These are phyloP conservation scores for Sideroxylon spinosum DNA, from an alignment of 179 eudicot genomes.

Conservation along the genomic window DNA sequence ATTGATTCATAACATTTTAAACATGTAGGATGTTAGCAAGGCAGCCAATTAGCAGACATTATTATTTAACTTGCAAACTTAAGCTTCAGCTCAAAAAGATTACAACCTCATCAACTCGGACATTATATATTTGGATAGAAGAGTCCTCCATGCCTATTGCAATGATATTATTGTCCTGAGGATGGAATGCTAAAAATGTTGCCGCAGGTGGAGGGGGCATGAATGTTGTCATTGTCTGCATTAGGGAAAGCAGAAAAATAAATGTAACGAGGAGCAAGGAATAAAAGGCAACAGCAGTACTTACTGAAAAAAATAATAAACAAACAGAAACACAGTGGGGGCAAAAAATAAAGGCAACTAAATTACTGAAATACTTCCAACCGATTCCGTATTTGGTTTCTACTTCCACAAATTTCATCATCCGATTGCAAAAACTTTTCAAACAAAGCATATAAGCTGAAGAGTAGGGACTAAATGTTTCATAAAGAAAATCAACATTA, in stretches of 20 bases:
- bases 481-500: neutral
- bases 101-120: conserved; percentile 78
- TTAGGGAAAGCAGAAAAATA: conserved; percentile 13
- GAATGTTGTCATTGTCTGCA: conserved; percentile 89
- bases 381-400: neutral
- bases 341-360: neutral
- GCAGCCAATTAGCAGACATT: conserved; percentile 9
- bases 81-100: conserved; percentile 2
- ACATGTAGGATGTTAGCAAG: neutral
- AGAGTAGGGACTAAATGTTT: neutral
- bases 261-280: conserved; percentile 3
- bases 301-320: too few species aligned
- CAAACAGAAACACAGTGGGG: neutral
- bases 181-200: conserved; percentile 84
- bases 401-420: neutral
- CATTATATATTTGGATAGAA: conserved; percentile 80
- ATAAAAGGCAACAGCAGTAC: neutral
- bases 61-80: conserved; percentile 10
- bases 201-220: conserved; percentile 94
- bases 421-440: neutral
- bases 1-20: neutral
- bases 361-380: neutral
- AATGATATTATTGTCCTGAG: conserved; percentile 80
- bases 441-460: neutral
- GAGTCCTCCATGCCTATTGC: conserved; percentile 97